Conservation (phyloP, 495 filamentous ascomycete species). For the Cenococcum geophilum region DNA sequence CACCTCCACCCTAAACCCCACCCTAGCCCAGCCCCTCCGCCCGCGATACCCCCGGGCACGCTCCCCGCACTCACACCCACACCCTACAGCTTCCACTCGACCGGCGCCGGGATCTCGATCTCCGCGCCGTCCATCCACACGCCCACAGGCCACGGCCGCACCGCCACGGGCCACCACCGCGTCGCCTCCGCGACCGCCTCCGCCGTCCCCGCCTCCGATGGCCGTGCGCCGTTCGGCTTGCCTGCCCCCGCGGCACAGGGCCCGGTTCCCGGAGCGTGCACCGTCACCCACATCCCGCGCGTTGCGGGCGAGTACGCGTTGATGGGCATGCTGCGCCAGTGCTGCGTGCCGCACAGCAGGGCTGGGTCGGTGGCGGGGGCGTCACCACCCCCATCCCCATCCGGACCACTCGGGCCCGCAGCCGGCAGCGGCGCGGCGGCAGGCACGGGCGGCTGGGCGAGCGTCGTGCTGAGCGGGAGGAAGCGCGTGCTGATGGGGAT, state of each 20-base stretch:
- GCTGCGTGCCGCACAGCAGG: slow-evolving; percentile 22
- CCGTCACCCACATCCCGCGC: neutral
- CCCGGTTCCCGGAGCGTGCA: neutral
- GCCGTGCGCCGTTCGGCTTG: slow-evolving; percentile 35
- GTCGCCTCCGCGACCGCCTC: slow-evolving; percentile 25
- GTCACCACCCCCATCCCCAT: no score
- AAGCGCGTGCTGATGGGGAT: slow-evolving; percentile 41
- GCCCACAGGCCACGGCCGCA: slow-evolving; percentile 43
- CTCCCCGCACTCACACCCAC: neutral
- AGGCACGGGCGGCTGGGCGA: slow-evolving; percentile 46
- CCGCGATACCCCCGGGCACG: neutral
- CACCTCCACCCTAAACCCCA: neutral
- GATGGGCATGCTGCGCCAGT: slow-evolving; percentile 20
- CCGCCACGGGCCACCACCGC: slow-evolving; percentile 42
- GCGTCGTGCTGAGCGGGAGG: slow-evolving; percentile 32
- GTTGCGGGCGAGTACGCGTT: slow-evolving; percentile 6
- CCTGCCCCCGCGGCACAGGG: slow-evolving; percentile 38
- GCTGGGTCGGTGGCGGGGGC: slow-evolving; percentile 35
- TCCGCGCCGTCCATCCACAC: slow-evolving; percentile 42
- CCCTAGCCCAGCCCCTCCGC: neutral
- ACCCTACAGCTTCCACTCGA: slow-evolving; percentile 23
- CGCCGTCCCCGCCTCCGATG: slow-evolving; percentile 17
- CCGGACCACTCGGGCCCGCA: no score
- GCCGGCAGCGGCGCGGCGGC: neutral
- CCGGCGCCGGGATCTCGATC: slow-evolving; percentile 34